Percentiles rank a stretch among this genome's conserved stretches.
These are phyloP conservation scores for Rosa multiflora DNA, from an alignment of 306 rosid genomes.

Conservation along the genomic window DNA sequence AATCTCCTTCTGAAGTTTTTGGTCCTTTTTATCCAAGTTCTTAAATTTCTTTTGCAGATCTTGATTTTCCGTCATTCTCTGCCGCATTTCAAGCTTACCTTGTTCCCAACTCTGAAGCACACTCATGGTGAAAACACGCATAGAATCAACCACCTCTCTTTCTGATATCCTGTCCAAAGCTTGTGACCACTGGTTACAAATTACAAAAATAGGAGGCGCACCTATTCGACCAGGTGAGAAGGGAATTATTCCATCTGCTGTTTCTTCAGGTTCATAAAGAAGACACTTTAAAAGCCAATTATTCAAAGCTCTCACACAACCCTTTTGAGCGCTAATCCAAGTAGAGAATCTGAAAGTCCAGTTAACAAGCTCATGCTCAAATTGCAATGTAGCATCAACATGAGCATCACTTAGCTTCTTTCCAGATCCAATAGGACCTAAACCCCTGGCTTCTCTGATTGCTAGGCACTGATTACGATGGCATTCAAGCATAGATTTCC, in stretches of 20 bases:
- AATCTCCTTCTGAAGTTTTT: conserved; percentile 79
- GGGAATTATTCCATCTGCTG: conserved; percentile 83
- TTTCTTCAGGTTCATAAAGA: conserved; percentile 80
- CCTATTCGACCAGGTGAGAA: conserved; percentile 94
- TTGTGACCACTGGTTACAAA: conserved; percentile 96
- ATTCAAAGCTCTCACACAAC: conserved; percentile 82
- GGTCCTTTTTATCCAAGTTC: conserved; percentile 79
- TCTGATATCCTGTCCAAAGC: conserved; percentile 88
- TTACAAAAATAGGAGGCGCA: conserved; percentile 86
- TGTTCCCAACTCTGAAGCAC: conserved; percentile 91
- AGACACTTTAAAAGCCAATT: conserved; percentile 89
- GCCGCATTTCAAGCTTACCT: conserved; percentile 68
- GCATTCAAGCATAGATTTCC: conserved; percentile 96
- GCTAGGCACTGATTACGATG: conserved; percentile 78
- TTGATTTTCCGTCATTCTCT: conserved; percentile 61
- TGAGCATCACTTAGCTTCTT: conserved; percentile 66
- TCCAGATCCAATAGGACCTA: conserved; percentile 75
- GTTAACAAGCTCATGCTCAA: conserved; percentile 79
- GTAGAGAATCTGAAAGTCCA: conserved; percentile 83
- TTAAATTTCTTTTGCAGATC: conserved; percentile 75
- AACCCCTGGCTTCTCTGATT: conserved; percentile 82
- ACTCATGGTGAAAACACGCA: conserved; percentile 71
- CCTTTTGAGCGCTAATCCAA: conserved; percentile 90
- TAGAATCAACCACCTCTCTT: conserved; percentile 80
- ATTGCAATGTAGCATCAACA: conserved; percentile 64